phyloP scores from a whole-genome alignment of 1,284 basidiomycete species.

The Wallemia hederae region DNA sequence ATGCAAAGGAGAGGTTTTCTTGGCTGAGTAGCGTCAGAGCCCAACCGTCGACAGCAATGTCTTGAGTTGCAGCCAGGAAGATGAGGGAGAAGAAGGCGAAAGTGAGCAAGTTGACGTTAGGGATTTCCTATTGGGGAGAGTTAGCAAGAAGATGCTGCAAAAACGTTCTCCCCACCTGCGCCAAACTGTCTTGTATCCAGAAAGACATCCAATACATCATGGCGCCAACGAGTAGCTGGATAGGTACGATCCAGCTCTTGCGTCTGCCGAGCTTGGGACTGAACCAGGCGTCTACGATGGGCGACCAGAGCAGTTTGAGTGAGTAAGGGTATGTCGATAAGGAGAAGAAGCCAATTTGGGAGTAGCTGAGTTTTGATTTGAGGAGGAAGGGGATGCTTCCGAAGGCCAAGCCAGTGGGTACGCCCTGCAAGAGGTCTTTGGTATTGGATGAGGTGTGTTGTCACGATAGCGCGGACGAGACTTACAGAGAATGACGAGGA shows the following conservation, averaged over 20 bases:
- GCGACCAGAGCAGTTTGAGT: constrained; percentile 89
- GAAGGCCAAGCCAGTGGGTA: constrained; percentile 44
- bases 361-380: constrained; percentile 79
- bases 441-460: constrained; percentile 1
- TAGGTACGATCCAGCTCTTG: constrained; percentile 97
- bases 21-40: constrained; percentile 83
- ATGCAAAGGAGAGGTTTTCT: constrained; percentile 84
- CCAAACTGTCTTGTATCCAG: constrained; percentile 48
- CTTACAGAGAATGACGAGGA: background rate
- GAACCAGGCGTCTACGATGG: constrained; percentile 81
- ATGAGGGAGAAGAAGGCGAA: constrained; percentile 68
- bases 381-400: constrained; percentile 92
- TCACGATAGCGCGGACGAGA: background rate
- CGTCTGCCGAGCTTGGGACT: constrained; percentile 52
- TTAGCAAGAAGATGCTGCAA: background rate
- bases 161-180: constrained; percentile 29
- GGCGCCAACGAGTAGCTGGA: constrained; percentile 66
- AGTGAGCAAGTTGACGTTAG: constrained; percentile 56
- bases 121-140: constrained; percentile 28
- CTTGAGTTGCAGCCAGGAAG: constrained; percentile 89
- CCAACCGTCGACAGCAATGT: constrained; percentile 99
- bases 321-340: constrained; percentile 90
- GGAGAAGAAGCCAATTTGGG: constrained; percentile 80
- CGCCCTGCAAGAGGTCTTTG: constrained; percentile 66
- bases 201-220: constrained; percentile 66